Percentiles rank a stretch among this genome's conserved stretches.
Conservation (phyloP, 768 basidiomycete genomes). For the Pulveroboletus sp. region DNA sequence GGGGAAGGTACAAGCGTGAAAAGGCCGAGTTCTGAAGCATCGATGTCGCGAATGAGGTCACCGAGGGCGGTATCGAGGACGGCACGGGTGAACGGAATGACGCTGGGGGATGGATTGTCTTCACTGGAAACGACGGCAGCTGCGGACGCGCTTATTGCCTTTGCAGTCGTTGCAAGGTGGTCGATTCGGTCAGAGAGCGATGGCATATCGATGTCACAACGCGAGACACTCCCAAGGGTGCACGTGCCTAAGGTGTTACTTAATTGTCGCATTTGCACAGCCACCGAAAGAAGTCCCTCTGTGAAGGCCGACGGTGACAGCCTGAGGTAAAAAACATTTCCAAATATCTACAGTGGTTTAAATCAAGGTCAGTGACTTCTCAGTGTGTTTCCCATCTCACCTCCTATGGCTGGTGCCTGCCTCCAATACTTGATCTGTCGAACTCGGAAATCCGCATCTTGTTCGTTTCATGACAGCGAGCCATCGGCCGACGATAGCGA, state of each 20-base stretch:
- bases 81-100: conserved; percentile 54
- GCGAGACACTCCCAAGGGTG: too few relatives aligned
- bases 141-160: conserved; percentile 48
- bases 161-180: conserved; percentile 52
- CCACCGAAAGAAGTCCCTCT: conserved; percentile 11
- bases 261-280: conserved; percentile 14
- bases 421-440: background rate
- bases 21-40: conserved; percentile 73
- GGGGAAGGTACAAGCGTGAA: conserved; percentile 52
- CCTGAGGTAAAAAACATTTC: conserved; percentile 2
- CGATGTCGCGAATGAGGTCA: conserved; percentile 77
- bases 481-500: conserved; percentile 11
- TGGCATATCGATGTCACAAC: conserved; percentile 41
- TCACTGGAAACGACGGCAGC: conserved; percentile 26
- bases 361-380: conserved; percentile 22
- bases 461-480: conserved; percentile 22
- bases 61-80: conserved; percentile 60
- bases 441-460: conserved; percentile 20
- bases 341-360: background rate
- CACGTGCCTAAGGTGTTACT: too few relatives aligned
- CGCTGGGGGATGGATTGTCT: conserved; percentile 10
- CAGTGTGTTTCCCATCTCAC: conserved; percentile 4
- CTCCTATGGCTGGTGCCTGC: background rate
- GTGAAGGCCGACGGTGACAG: conserved; percentile 2
- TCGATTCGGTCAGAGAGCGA: conserved; percentile 66